Evolutionary conservation across 768 basidiomycete species (phyloP), one percentile per base, ranked within the genome.

Genomic region (Tylopilus felleus): DNA sequence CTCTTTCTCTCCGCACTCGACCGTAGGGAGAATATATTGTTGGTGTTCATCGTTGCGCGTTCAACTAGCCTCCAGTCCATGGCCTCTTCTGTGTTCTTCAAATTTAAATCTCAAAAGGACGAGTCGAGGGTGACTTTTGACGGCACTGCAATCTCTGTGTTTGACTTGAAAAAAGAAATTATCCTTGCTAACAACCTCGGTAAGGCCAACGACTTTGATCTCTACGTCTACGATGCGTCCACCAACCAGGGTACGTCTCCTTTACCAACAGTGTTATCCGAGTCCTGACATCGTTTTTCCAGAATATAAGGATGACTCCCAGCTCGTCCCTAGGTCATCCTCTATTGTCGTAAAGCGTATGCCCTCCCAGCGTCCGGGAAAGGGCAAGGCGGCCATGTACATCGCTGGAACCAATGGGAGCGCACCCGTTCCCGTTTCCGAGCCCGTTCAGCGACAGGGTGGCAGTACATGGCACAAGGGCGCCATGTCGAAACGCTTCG

Each of bases 131-230:
- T 99, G 72, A 87, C 92, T 50, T 98, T 99, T 78, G 96, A 99
- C 70, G 97, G 97, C 66, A 98, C 96, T 62, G 93, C 93, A 59
- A 98, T 99, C 68, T 94, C 94, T 67, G 93, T 98, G 63, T 98
- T 98, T 79, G 97, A 99, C 75, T 79, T 99, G 73, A 99, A 99
- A 77, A 91, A 88, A 79, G 97, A 98, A 75, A 92, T 99, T 69
- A 96, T 99, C 66, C 77, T 96, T 66, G 90, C 90, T 69, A 98
- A 98, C 70, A 93, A 88, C 70, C 85, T 99, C 74, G 88, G 88
- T 76, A 95, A 93, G 79, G 93, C 92, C 54, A 93, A 88, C 68
- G 97, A 99, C 69, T 98, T 98, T 77, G 97, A 99, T 74, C 80
- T 99, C 23, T 82, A 83, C 49, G 78, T 98, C 36, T 88, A 85